Base-by-base conservation (phyloP, 2,329 filamentous ascomycete species). In the Colletotrichum sp. region DNA sequence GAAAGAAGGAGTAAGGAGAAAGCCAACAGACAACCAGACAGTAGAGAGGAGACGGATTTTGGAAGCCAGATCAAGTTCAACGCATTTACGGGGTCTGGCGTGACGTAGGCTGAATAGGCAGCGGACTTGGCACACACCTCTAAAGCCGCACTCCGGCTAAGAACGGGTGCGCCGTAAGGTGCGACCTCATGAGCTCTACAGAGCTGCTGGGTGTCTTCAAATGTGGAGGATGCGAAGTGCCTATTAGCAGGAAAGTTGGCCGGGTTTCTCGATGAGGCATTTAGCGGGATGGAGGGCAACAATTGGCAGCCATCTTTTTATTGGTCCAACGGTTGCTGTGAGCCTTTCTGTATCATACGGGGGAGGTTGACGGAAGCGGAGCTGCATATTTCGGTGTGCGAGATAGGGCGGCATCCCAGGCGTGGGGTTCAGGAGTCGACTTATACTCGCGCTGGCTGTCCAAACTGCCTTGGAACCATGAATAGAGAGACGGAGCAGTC, bases 1-100 rank as follows among this genome's bases (percentile, higher is more conserved):
- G 18, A 6, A 44, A n/a, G 18, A n/a, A n/a, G 3, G 5, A 1
- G 0, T 10, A n/a, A 6, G 8, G 1, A 12, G 39, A 1, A n/a
- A 0, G 4, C 18, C 39, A n/a, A 12, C 39, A 12, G 39, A 12
- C 9, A 6, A 44, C 3, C 5, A 7, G 9, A n/a, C 39, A 44
- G 39, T 2, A 9, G 5, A 18, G 8, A 44, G 36, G 36, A 1
- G 16, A 0, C 36, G 2, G 16, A 9, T 44, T 9, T 9, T 18
- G 16, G 16, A 39, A 18, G 15, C 36, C 3, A 0, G 16, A 39
- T 39, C 16, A 5, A 39, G 36, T 39, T 39, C 36, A 39, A 39
- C 36, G 16, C 2, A 18, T 39, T 2, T 18, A 9, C 8, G 1
- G 36, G 36, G 36, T 18, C 4, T 39, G 36, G 16, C 16, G 36